Base-by-base conservation (phyloP, 257 asterid genomes). In the Paraleonurus japonicus region DNA sequence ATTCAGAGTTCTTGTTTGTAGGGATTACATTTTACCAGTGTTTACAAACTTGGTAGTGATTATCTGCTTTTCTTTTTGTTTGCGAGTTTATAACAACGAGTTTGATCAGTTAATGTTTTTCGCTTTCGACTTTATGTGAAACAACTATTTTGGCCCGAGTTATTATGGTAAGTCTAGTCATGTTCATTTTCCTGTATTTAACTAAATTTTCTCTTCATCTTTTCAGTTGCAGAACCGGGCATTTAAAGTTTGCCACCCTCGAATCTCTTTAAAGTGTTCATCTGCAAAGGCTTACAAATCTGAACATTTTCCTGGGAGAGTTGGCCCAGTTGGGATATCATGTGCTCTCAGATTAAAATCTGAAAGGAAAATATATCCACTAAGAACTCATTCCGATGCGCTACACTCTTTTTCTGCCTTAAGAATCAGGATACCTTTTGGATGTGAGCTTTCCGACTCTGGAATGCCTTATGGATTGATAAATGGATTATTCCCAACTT, bases 141-240 rank as follows among this genome's bases (percentile, higher is more conserved):
- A 67, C 20, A 51, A 27, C 19, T 3, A 19, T 35, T 9, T 57
- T 66, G 22, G 15, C 33, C 1, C 15, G 17, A 61, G 16, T 48
- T 58, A 30, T 71, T 17, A 33, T 57, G 59, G 9, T 58, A 62
- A 32, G 28, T 4, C 27, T 1, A 5, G 47, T 37, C 23, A 30
- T 24, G n/a, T 11, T 60, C 10, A 24, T 19, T 47, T 22, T 55
- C 43, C 13, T 67, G 39, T 23, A 23, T 23, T 17, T 61, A 9
- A 60, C 26, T 66, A 22, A 51, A 27, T 59, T 61, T 73, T 5
- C 22, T 61, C 27, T 48, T 61, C 71, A 33, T 68, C 16, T 32
- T 8, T 53, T 60, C 39, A 80, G 92, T 83, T 81, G 86, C 95
- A 86, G 88, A 83, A 71, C 69, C 71, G 78, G 77, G 72, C 83